These are phyloP conservation scores for Singerocomus inundabilis DNA, from an alignment of 1,284 basidiomycete species.

Conservation along the genomic window DNA sequence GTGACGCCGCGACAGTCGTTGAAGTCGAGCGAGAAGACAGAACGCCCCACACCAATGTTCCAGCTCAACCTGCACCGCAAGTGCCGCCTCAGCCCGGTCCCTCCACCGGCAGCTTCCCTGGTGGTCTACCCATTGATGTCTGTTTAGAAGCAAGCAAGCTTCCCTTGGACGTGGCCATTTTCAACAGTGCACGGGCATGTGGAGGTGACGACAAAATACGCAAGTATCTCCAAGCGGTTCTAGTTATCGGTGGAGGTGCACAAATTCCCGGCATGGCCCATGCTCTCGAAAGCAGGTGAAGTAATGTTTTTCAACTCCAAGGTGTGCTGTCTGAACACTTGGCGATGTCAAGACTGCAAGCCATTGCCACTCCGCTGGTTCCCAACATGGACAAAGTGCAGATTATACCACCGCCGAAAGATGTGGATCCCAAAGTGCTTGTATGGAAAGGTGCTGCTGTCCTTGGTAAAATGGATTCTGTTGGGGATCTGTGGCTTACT, in stretches of 20 bases:
- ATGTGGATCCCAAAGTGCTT: constrained; percentile 86
- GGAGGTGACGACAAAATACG: constrained; percentile 88
- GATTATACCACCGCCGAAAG: constrained; percentile 90
- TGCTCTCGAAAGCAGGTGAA: constrained; percentile 75
- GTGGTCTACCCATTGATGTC: constrained; percentile 63
- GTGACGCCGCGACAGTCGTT: constrained; percentile 44
- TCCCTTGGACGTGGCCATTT: constrained; percentile 92
- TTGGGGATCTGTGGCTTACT: constrained; percentile 88
- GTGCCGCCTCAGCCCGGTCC: constrained; percentile 21
- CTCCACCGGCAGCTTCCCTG: constrained; percentile 26
- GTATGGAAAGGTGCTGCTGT: constrained; percentile 97
- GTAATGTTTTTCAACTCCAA: constrained; percentile 4
- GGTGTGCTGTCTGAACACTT: constrained; percentile 9
- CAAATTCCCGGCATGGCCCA: constrained; percentile 74
- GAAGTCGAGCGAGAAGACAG: constrained; percentile 53
- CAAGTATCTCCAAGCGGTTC: constrained; percentile 84
- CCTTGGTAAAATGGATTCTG: constrained; percentile 87
- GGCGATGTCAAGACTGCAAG: constrained; percentile 55
- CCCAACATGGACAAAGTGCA: constrained; percentile 80
- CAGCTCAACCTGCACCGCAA: constrained; percentile 18
- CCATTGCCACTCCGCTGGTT: constrained; percentile 80
- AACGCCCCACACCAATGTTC: constrained; percentile 27
- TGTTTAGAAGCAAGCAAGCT: constrained; percentile 85
- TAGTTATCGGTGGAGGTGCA: constrained; percentile 85
- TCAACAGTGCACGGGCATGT: constrained; percentile 83